Evolutionary conservation across 2,329 filamentous ascomycete genomes (phyloP).

Genomic region (Ceratocystis cubensis): DNA sequence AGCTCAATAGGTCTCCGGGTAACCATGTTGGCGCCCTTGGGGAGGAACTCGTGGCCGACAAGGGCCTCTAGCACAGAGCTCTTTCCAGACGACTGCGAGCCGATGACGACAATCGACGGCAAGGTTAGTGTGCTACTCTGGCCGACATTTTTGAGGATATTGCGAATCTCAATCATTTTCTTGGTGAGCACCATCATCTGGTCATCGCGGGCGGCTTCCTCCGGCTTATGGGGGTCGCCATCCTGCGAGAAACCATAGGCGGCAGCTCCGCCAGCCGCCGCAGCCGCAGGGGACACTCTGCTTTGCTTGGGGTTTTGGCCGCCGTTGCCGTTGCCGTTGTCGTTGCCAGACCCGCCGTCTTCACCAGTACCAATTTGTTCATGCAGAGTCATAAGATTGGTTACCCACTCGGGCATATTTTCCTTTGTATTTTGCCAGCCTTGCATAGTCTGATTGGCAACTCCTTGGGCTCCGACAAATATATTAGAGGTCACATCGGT

Average conservation of each 20-base stretch:
- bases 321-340: constrained; percentile 35
- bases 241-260: constrained; percentile 59
- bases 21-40: constrained; percentile 98
- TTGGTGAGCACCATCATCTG: constrained; percentile 99
- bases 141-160: constrained; percentile 78
- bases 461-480: constrained; percentile 58
- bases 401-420: constrained; percentile 61
- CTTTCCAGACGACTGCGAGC: constrained; percentile 95
- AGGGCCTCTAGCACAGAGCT: constrained; percentile 95
- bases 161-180: constrained; percentile 99
- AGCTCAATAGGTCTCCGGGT: constrained; percentile 90
- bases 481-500: constrained; percentile 54
- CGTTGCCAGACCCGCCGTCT: constrained; percentile 39
- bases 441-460: constrained; percentile 64
- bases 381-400: constrained; percentile 53
- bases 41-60: constrained; percentile 93
- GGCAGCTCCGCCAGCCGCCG: constrained; percentile 58
- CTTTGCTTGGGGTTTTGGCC: constrained; percentile 46
- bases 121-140: constrained; percentile 80
- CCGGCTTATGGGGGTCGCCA: constrained; percentile 51
- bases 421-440: constrained; percentile 81
- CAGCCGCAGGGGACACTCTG: constrained; percentile 47
- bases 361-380: constrained; percentile 45
- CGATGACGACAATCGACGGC: constrained; percentile 97
- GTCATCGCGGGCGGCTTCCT: constrained; percentile 69